Percentiles rank a stretch among this genome's conserved stretches.
Conservation (phyloP, 2,329 filamentous ascomycete genomes). For the Colletotrichum lini region DNA sequence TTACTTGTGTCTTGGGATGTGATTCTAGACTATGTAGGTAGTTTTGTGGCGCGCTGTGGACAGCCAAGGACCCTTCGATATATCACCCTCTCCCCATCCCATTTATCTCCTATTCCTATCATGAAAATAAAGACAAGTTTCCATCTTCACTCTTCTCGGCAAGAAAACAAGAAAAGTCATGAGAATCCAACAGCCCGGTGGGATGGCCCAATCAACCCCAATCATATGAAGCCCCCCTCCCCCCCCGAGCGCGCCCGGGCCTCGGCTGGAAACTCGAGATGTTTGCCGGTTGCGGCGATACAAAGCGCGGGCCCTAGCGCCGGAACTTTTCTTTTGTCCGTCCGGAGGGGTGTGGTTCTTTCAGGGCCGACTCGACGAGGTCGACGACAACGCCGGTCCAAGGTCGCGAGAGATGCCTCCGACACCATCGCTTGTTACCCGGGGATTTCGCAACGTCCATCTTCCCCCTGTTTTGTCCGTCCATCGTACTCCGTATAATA, state of each 20-base stretch:
- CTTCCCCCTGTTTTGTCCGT: neutral
- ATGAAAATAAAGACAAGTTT: no score
- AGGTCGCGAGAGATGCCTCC: neutral
- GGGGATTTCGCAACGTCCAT: neutral
- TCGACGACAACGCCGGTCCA: neutral
- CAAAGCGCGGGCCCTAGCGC: neutral
- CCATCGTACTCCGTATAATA: no score
- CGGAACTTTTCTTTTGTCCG: constrained; percentile 10
- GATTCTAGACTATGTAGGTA: no score
- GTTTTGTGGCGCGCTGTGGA: no score
- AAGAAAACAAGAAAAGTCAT: neutral
- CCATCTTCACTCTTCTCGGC: neutral
- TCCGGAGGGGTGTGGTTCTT: neutral
- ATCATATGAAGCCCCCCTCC: neutral
- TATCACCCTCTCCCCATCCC: no score
- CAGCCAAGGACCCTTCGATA: no score
- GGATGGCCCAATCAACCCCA: neutral
- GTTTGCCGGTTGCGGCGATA: constrained; percentile 2
- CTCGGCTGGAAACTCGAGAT: neutral
- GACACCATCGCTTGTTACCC: neutral
- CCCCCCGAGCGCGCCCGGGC: neutral
- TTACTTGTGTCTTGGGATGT: no score
- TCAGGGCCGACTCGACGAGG: neutral
- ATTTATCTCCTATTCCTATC: no score
- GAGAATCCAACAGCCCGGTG: neutral